Evolutionary conservation across 2,329 filamentous ascomycete genomes (phyloP), one percentile per base, ranked within the genome.

Genomic region (Graphilbum ipis-grandicollis): DNA sequence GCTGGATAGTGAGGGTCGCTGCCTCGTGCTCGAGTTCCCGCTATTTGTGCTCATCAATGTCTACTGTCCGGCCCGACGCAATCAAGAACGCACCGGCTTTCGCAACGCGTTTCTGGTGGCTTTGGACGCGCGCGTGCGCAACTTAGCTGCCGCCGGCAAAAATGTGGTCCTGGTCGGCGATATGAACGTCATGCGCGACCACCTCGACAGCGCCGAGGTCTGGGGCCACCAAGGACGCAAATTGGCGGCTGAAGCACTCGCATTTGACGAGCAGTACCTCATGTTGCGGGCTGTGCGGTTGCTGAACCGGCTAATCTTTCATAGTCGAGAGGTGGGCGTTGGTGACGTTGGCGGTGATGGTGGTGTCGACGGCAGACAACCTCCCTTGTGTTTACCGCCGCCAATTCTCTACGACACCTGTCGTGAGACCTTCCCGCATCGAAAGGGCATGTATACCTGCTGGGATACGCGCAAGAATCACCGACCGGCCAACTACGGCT

Each of bases 381-480:
- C n/a, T n/a, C n/a, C n/a, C n/a, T n/a, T n/a, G n/a, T n/a, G n/a
- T n/a, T n/a, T n/a, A n/a, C 48, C 64, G 38, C 17, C 42, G 15
- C 72, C 83, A 3, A 70, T 86, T 2, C 59, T 96, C 30, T 82
- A 79, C 68, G 90, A 98, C 57, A 63, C 92, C 15, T 86, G 81
- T 47, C 71, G 90, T 34, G 71, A 69, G 19, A 92, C 86, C 50
- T 80, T 94, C 50, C 79, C 82, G 1, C 58, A 62, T n/a, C 69
- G 90, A 29, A 63, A 65, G 43, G 84, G 84, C 42, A 96, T 98
- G 90, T 96, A 84, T 54, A 96, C 90, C 0, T 93, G 88, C 54
- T 96, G 88, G 88, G 85, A 96, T 44, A 86, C 83, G 35, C 86
- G 81, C 53, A 80, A 85, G 50, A 96, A 96, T 55, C 82, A 83